Evolutionary conservation across 116 monocot genomes (phyloP), one percentile per base, ranked within the genome.

Genomic region (Phalaenopsis hybrid): DNA sequence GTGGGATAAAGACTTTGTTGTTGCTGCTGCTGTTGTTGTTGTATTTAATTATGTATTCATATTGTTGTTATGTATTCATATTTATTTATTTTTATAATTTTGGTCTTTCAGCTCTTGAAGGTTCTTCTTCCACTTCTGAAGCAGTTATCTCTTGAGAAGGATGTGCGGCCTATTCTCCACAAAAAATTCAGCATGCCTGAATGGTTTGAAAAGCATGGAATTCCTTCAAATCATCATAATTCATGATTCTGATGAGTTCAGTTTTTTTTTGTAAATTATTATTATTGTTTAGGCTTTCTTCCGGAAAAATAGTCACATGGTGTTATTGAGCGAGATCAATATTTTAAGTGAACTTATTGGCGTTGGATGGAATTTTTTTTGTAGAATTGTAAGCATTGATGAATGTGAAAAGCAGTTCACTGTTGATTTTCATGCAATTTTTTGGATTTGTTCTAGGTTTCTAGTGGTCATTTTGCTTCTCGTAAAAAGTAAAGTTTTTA

Each of bases 151-250:
- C 82, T 86, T 25, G 89, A 94, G 84, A 89, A 94, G 67, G 96
- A 96, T 83, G 96, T 96, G 12, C 83, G 96, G 80, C 91, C 92
- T 45, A 82, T 84, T 8, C 79, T 96, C 6, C 79, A 92, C 61
- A 91, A 94, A 80, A 88, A 79, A 34, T 96, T 93, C 83, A 90
- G 85, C 86, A 96, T 96, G 93, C 93, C 94, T 0, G 92, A 96
- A 55, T 96, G 96, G 96, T 96, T 96, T 84, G 81, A 92, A 51
- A 89, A 93, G 61, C 96, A 93, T 52, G 96, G 96, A 6, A 92
- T 96, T 52, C 92, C 96, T 59, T 80, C 83, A 52, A 77, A 86
- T 16, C 23, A 45, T 65, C 44, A 55, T 1, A 25, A 20, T 44
- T 63, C 44, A 37, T 79, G 58, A 79, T 55, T 15, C 55, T 55